phyloP scores from a whole-genome alignment of 2,329 filamentous ascomycete genomes.

The Xenoacremonium recifei region DNA sequence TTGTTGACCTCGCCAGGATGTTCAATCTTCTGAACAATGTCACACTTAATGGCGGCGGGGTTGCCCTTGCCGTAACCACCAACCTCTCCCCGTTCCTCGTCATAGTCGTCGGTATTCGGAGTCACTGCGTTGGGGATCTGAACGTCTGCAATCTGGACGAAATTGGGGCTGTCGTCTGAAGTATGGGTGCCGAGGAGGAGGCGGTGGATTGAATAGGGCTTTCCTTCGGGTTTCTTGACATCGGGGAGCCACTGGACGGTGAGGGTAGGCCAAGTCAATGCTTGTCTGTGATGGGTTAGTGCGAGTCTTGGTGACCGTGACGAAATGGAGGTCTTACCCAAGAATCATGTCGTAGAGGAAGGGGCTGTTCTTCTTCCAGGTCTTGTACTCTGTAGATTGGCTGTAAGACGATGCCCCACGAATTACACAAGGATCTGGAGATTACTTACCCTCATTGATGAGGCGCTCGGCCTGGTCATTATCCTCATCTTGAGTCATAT shows the following conservation, averaged over 20 bases:
- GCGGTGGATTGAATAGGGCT: slow-evolving; percentile 84
- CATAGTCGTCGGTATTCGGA: slow-evolving; percentile 80
- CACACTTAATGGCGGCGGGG: slow-evolving; percentile 76
- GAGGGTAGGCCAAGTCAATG: slow-evolving; percentile 94
- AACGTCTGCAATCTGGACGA: slow-evolving; percentile 90
- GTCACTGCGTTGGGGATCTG: slow-evolving; percentile 79
- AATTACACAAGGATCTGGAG: too few relatives aligned
- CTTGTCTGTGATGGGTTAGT: slow-evolving; percentile 55
- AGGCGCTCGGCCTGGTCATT: slow-evolving; percentile 77
- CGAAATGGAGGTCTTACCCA: slow-evolving; percentile 47
- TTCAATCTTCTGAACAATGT: slow-evolving; percentile 92
- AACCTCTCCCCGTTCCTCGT: slow-evolving; percentile 89
- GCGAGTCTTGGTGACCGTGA: not conserved
- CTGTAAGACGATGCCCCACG: not conserved
- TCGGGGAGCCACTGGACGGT: slow-evolving; percentile 99
- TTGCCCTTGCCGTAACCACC: slow-evolving; percentile 82
- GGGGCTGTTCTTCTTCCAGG: slow-evolving; percentile 99
- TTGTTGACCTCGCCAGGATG: slow-evolving; percentile 98
- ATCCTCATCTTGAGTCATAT: slow-evolving; percentile 62
- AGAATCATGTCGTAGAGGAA: slow-evolving; percentile 98
- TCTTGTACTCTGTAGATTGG: slow-evolving; percentile 79
- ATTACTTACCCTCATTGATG: slow-evolving; percentile 77
- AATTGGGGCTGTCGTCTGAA: slow-evolving; percentile 80
- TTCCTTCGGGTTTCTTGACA: slow-evolving; percentile 81
- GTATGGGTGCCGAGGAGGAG: slow-evolving; percentile 94